phyloP scores from a whole-genome alignment of 179 eudicot species.

The Silene vulgaris region DNA sequence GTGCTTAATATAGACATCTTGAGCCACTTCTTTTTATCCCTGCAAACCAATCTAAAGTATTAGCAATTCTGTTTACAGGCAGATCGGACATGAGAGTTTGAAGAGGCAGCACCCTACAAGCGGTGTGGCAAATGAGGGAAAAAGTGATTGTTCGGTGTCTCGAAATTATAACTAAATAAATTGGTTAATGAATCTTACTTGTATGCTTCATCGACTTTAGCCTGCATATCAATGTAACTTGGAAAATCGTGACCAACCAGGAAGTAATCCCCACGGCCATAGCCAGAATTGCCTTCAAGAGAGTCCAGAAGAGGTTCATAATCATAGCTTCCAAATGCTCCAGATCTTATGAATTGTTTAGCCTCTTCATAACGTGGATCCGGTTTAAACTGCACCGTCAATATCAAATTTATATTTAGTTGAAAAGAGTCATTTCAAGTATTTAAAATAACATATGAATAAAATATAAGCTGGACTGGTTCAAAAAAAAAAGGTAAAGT shows the following conservation, averaged over 20 bases:
- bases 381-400: conserved; percentile 69
- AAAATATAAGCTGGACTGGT: not conserved
- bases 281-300: conserved; percentile 85
- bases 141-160: not conserved
- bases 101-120: not conserved
- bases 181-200: conserved; percentile 48
- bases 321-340: conserved; percentile 95
- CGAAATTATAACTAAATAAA: no score
- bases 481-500: not conserved
- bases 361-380: conserved; percentile 97
- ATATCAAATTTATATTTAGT: not conserved
- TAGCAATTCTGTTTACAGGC: not conserved
- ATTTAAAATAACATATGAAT: not conserved
- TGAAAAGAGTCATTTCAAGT: not conserved
- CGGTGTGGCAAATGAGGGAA: not conserved
- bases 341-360: conserved; percentile 71
- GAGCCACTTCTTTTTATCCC: conserved; percentile 87
- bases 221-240: conserved; percentile 82
- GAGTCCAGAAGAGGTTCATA: conserved; percentile 92
- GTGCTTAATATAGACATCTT: conserved; percentile 97
- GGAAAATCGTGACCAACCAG: conserved; percentile 95
- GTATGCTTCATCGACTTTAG: conserved; percentile 90
- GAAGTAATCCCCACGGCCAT: conserved; percentile 90
- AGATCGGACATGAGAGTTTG: not conserved
- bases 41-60: conserved; percentile 24